Conservation (phyloP, 768 basidiomycete species). For the Mycena epipterygia region DNA sequence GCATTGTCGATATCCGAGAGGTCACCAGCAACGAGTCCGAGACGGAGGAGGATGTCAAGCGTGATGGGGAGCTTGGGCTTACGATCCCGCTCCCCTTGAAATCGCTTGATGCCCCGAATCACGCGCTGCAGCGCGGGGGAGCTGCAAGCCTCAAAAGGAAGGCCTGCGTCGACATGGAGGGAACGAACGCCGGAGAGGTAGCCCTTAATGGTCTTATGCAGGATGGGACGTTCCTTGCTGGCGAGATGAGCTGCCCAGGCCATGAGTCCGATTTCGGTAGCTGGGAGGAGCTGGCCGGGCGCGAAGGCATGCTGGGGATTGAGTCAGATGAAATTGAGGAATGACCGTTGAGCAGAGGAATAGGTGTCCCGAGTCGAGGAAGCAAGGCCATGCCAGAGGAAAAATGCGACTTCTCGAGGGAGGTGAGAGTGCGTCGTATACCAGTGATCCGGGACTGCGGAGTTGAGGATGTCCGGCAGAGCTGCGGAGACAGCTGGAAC, state of each 20-base stretch:
- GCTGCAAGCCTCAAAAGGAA: constrained; percentile 42
- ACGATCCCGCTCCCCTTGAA: constrained; percentile 42
- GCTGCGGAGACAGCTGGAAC: constrained; percentile 20
- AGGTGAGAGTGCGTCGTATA: constrained; percentile 22
- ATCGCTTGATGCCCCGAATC: constrained; percentile 49
- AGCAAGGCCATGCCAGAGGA: constrained; percentile 31
- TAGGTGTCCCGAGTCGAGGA: constrained; percentile 27
- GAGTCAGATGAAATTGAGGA: constrained; percentile 18
- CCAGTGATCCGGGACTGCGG: constrained; percentile 20
- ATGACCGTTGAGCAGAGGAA: constrained; percentile 15
- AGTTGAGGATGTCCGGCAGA: constrained; percentile 19
- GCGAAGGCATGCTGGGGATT: constrained; percentile 3
- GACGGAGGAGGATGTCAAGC: constrained; percentile 34
- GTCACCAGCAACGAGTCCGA: constrained; percentile 2
- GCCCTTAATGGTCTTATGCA: neutral
- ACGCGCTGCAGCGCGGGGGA: constrained; percentile 45
- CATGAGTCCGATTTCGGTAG: constrained; percentile 32
- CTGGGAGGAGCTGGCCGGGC: constrained; percentile 33
- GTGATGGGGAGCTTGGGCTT: constrained; percentile 46
- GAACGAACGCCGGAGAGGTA: constrained; percentile 35
- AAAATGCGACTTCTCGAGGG: constrained; percentile 29
- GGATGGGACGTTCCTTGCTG: constrained; percentile 30
- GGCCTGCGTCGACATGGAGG: constrained; percentile 47
- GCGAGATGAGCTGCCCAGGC: constrained; percentile 35
- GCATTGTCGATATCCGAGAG: constrained; percentile 15